A percentile compares a stretch with the other conserved stretches of the same genome.
Conservation (phyloP, 2,329 filamentous ascomycete species). For the Purpureocillium takamizusanense region DNA sequence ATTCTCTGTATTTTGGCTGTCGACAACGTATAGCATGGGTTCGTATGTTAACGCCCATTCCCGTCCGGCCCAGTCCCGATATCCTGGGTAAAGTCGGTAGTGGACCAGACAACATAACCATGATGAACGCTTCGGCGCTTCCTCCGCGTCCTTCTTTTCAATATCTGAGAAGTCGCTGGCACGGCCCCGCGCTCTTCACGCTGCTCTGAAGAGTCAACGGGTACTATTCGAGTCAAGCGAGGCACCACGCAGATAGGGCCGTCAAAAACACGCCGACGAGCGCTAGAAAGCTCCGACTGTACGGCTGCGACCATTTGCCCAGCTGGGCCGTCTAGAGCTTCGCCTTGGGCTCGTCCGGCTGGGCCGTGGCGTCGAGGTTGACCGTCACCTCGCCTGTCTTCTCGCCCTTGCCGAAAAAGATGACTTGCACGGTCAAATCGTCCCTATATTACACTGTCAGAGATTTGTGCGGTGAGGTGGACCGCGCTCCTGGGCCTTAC, state of each 20-base stretch:
- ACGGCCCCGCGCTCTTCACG: too few species aligned
- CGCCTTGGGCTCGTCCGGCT: slow-evolving; percentile 23
- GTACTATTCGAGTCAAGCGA: slow-evolving; percentile 1
- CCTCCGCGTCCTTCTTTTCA: too few species aligned
- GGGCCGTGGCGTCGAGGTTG: slow-evolving; percentile 78
- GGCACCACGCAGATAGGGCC: background rate
- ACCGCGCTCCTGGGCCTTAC: slow-evolving; percentile 30
- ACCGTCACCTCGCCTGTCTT: slow-evolving; percentile 70
- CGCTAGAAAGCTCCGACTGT: background rate
- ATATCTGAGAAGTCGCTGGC: too few species aligned
- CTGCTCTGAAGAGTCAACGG: too few species aligned
- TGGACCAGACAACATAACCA: too few species aligned
- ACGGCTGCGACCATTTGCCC: background rate
- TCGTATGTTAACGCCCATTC: too few species aligned
- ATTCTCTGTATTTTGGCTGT: too few species aligned
- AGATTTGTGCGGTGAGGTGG: too few species aligned
- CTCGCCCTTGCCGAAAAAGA: slow-evolving; percentile 86
- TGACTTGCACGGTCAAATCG: slow-evolving; percentile 93
- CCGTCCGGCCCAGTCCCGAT: too few species aligned
- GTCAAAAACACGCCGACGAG: background rate
- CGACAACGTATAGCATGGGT: too few species aligned
- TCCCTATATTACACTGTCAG: slow-evolving; percentile 41
- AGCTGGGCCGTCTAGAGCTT: slow-evolving; percentile 23
- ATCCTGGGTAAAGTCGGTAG: too few species aligned
- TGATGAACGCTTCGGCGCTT: too few species aligned